Conservation (phyloP, 2,329 filamentous ascomycete species). For the Cadophora sp. region DNA sequence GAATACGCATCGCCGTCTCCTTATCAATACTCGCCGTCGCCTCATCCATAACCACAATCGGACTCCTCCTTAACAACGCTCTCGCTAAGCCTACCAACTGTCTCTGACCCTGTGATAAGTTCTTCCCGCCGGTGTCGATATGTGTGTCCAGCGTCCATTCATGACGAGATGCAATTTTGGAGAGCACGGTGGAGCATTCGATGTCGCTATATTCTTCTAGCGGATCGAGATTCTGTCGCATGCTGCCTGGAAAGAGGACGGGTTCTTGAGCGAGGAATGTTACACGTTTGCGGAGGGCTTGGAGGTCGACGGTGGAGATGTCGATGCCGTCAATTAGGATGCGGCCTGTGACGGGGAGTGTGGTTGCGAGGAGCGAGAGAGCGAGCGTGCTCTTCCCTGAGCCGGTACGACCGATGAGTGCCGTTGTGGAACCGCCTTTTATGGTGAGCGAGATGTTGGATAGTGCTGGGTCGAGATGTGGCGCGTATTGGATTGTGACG, state of each 20-base stretch:
- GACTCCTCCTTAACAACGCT: constrained; percentile 65
- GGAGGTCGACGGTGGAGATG: constrained; percentile 62
- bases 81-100: constrained; percentile 69
- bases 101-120: constrained; percentile 68
- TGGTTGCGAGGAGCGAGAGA: constrained; percentile 62
- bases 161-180: constrained; percentile 60
- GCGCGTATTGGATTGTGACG: constrained; percentile 81
- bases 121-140: constrained; percentile 66
- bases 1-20: constrained; percentile 63
- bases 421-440: constrained; percentile 78
- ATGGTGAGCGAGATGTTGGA: constrained; percentile 74
- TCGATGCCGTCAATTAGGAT: constrained; percentile 68
- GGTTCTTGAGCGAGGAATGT: constrained; percentile 74
- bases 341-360: constrained; percentile 58
- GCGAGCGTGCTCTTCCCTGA: constrained; percentile 84
- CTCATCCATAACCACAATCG: constrained; percentile 70
- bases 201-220: constrained; percentile 61
- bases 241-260: constrained; percentile 66
- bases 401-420: constrained; percentile 80
- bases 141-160: constrained; percentile 61
- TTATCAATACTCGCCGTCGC: constrained; percentile 70
- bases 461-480: constrained; percentile 76
- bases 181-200: constrained; percentile 59
- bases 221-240: constrained; percentile 68
- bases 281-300: constrained; percentile 64